Conservation (phyloP, 495 filamentous ascomycete genomes). For the Podospora sp. region DNA sequence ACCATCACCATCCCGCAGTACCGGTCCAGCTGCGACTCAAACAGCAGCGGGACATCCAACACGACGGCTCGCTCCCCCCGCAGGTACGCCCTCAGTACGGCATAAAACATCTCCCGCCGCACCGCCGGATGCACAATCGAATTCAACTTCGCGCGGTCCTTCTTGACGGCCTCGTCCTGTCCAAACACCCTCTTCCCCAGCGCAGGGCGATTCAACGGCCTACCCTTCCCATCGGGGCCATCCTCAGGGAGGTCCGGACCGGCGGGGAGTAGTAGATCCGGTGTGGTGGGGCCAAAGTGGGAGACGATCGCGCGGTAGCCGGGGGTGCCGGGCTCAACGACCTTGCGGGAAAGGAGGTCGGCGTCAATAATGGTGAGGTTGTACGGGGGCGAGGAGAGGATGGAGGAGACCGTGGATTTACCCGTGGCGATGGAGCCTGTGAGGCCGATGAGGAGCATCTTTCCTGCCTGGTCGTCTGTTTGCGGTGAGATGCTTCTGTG, state of each 20-base stretch:
- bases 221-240: conserved; percentile 53
- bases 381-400: conserved; percentile 80
- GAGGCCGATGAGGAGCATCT: conserved; percentile 92
- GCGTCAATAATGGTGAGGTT: conserved; percentile 92
- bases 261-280: conserved; percentile 72
- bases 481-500: background rate
- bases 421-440: conserved; percentile 98
- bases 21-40: conserved; percentile 78
- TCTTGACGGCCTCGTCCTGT: conserved; percentile 59
- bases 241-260: conserved; percentile 44
- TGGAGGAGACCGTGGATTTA: conserved; percentile 89
- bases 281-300: conserved; percentile 77
- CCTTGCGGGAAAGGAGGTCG: conserved; percentile 84
- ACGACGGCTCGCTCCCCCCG: conserved; percentile 81
- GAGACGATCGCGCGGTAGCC: conserved; percentile 78
- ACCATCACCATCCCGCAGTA: conserved; percentile 83
- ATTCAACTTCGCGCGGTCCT: conserved; percentile 75
- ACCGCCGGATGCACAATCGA: conserved; percentile 92
- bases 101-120: conserved; percentile 70
- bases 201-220: conserved; percentile 80
- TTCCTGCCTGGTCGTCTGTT: no score
- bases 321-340: conserved; percentile 84
- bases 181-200: conserved; percentile 88
- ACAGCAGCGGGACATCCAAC: conserved; percentile 90
- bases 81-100: conserved; percentile 65